Percentiles rank a stretch among this genome's conserved stretches.
Evolutionary conservation across 2,329 filamentous ascomycete species (phyloP).

Genomic region (Neoarthrinium moseri): DNA sequence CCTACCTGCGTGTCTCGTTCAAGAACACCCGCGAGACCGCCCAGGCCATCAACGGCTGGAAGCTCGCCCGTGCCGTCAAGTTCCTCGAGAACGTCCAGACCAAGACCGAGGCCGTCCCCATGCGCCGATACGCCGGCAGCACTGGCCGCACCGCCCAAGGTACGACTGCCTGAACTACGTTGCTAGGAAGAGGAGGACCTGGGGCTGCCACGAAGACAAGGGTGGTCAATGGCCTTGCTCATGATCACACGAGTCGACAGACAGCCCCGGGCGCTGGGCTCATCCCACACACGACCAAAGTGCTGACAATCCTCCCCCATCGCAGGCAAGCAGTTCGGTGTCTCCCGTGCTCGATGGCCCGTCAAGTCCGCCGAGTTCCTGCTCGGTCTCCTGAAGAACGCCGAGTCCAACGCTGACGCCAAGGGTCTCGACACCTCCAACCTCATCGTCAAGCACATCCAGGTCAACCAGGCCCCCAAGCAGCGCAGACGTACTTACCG

Average conservation of each 20-base stretch:
- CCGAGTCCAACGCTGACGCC: constrained; percentile 93
- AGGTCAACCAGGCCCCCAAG: constrained; percentile 99
- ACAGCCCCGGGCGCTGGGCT: too few relatives aligned
- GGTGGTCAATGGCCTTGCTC: too few relatives aligned
- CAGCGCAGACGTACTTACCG: constrained; percentile 99
- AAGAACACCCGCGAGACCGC: constrained; percentile 99
- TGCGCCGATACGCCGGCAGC: constrained; percentile 95
- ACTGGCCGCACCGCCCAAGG: constrained; percentile 97
- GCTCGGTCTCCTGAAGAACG: constrained; percentile 94
- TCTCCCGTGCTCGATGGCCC: constrained; percentile 97
- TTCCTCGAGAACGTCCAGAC: constrained; percentile 98
- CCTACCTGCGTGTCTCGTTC: constrained; percentile 98
- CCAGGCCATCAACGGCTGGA: constrained; percentile 99
- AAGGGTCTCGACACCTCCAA: constrained; percentile 97
- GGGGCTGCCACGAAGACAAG: too few relatives aligned
- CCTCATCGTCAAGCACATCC: constrained; percentile 99
- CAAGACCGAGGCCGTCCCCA: constrained; percentile 96
- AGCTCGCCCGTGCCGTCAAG: constrained; percentile 87
- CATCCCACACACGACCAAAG: neutral
- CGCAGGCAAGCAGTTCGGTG: constrained; percentile 97
- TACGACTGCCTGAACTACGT: constrained; percentile 69
- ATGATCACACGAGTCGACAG: too few relatives aligned
- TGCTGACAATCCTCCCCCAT: constrained; percentile 17
- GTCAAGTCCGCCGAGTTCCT: constrained; percentile 99
- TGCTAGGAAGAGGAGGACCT: too few relatives aligned